Percentiles rank a stretch among this genome's conserved stretches.
These are phyloP conservation scores for Oehlia diaphana DNA, from an alignment of 192 early-diverging fungal species.

Conservation along the genomic window DNA sequence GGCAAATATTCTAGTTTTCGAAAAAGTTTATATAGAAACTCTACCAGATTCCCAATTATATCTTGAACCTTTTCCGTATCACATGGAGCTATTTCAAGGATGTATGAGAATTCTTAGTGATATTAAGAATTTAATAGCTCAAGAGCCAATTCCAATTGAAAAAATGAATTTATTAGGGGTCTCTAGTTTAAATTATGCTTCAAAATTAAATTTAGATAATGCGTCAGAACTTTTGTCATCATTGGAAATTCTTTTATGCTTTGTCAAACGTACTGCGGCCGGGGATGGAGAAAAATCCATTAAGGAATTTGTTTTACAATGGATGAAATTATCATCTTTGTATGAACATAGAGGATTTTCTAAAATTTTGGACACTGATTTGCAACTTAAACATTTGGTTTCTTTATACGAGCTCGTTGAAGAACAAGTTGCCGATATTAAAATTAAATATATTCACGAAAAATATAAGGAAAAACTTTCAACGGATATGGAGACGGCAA, in stretches of 20 bases:
- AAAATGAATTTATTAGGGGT: background rate
- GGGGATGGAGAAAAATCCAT: slow-evolving; percentile 11
- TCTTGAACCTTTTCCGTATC: slow-evolving; percentile 15
- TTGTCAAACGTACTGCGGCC: slow-evolving; percentile 19
- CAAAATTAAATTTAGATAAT: background rate
- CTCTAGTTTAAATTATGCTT: background rate
- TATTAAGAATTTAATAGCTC: slow-evolving; percentile 13
- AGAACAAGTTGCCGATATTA: slow-evolving; percentile 7
- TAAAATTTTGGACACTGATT: background rate
- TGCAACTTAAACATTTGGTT: slow-evolving; percentile 18
- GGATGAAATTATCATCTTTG: slow-evolving; percentile 25
- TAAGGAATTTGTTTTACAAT: slow-evolving; percentile 15
- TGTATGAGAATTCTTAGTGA: slow-evolving; percentile 19
- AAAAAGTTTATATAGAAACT: slow-evolving; percentile 21
- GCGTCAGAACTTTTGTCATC: slow-evolving; percentile 21
- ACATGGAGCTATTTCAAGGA: slow-evolving; percentile 26
- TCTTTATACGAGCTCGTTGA: slow-evolving; percentile 30
- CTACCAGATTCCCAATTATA: background rate
- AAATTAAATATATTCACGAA: slow-evolving; percentile 15
- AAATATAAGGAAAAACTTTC: slow-evolving; percentile 20
- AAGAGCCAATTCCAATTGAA: slow-evolving; percentile 18
- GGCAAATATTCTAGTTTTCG: slow-evolving; percentile 9
- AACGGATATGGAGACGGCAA: background rate
- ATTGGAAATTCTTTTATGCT: slow-evolving; percentile 32
- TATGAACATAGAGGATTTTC: background rate